phyloP scores from a whole-genome alignment of 371 early-diverging fungal species.

The Mortierella sp. region DNA sequence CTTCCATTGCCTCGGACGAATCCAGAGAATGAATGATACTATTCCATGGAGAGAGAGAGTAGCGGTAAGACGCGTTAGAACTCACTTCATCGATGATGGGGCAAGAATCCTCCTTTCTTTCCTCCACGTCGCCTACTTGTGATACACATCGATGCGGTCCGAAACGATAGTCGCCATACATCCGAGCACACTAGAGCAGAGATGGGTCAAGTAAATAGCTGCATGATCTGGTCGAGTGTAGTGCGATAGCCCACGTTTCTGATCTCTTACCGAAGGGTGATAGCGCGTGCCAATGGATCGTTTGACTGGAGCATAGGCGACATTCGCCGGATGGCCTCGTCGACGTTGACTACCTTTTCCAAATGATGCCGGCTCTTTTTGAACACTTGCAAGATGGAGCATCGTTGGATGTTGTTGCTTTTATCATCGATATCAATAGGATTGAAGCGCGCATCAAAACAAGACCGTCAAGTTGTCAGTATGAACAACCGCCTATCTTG shows the following conservation, averaged over 20 bases:
- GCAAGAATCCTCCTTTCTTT: too few species aligned
- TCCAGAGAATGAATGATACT: slow-evolving; percentile 29
- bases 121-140: too few species aligned
- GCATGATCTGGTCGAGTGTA: too few species aligned
- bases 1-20: slow-evolving; percentile 62
- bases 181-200: slow-evolving; percentile 59
- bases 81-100: background rate
- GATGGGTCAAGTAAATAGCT: too few species aligned
- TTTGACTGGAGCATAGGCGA: slow-evolving; percentile 63
- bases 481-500: too few species aligned
- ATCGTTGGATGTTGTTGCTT: slow-evolving; percentile 62
- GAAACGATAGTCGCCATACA: slow-evolving; percentile 66
- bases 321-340: slow-evolving; percentile 64
- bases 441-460: too few species aligned
- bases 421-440: background rate
- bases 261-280: slow-evolving; percentile 61
- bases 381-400: slow-evolving; percentile 59
- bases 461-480: too few species aligned
- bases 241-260: too few species aligned
- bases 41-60: background rate
- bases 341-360: slow-evolving; percentile 63
- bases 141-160: slow-evolving; percentile 66
- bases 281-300: slow-evolving; percentile 63
- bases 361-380: slow-evolving; percentile 65
- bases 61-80: background rate